Evolutionary conservation across 75 land plant species (phyloP), one percentile per base, ranked within the genome.

Genomic region (Picea sitchensis): DNA sequence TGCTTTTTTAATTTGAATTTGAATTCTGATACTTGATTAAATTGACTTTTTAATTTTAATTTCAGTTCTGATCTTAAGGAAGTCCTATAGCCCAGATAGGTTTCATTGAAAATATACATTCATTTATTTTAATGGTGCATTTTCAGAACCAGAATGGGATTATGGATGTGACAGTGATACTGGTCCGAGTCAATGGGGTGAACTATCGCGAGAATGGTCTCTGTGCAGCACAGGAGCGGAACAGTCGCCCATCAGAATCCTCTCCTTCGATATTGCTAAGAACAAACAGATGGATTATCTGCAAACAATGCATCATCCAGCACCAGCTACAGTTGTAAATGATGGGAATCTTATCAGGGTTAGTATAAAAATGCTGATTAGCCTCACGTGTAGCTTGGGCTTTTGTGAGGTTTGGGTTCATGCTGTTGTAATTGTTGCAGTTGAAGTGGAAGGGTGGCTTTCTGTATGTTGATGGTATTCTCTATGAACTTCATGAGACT

Each of bases 381-480:
- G 5, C 4, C 5, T 60, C 61, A 60, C 14, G 4, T 60, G 61
- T 18, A 2, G 61, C 5, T 60, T 14, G 2, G 61, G 61, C 14
- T 3, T 34, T 72, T 60, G 41, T 69, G 44, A 38, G 17, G 17
- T 23, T 47, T 47, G 34, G 80, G 78, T 17, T 72, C 51, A 72
- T 41, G n/a, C 4, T 38, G 5, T 54, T 58, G 32, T 78, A 34
- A 41, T 36, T 36, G 11, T 73, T 80, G 21, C 72, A 84, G 85
- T 12, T 84, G 65, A 54, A 80, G 62, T 84, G 79, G 82, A 58
- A 58, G 20, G 82, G 60, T 26, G 86, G 87, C 36, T n/a, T 31
- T 14, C 51, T 85, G 8, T 58, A 62, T 44, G 78, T 85, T 14
- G 67, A 85, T 30, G 87, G 84, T 30, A 82, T 77, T 23, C 41